phyloP scores from a whole-genome alignment of 139 green algal genomes.

The Zygnema cylindricum region DNA sequence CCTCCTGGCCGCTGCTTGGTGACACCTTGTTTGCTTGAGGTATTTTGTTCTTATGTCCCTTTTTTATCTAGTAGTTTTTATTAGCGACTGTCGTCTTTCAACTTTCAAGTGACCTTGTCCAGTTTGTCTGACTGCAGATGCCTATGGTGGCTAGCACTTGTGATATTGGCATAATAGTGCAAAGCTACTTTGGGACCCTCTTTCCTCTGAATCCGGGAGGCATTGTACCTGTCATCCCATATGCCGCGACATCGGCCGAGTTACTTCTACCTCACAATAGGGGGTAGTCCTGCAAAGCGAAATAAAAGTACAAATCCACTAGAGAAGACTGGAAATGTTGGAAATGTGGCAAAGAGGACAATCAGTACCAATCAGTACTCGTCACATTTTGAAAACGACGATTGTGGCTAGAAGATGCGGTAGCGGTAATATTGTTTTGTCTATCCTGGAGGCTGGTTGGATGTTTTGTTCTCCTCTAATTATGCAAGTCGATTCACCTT shows the following conservation, averaged over 20 bases:
- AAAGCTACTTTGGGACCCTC: conserved; percentile 81
- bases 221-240: conserved; percentile 74
- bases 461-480: too few species aligned
- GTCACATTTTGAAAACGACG: too few species aligned
- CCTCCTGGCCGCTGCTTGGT: too few species aligned
- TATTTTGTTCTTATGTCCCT: background rate
- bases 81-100: background rate
- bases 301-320: too few species aligned
- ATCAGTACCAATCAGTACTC: too few species aligned
- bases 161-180: conserved; percentile 78
- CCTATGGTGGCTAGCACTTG: conserved; percentile 69
- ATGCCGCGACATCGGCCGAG: background rate
- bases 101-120: background rate
- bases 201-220: conserved; percentile 93
- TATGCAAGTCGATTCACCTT: too few species aligned
- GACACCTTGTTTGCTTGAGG: background rate
- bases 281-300: too few species aligned
- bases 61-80: background rate
- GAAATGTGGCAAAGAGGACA: too few species aligned
- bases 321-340: too few species aligned
- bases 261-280: background rate
- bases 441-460: too few species aligned
- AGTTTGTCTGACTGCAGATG: conserved; percentile 28
- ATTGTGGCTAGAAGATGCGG: too few species aligned
- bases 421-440: too few species aligned